Conservation (phyloP, 2,329 filamentous ascomycete genomes). For the Coniochaeta hoffmannii region DNA sequence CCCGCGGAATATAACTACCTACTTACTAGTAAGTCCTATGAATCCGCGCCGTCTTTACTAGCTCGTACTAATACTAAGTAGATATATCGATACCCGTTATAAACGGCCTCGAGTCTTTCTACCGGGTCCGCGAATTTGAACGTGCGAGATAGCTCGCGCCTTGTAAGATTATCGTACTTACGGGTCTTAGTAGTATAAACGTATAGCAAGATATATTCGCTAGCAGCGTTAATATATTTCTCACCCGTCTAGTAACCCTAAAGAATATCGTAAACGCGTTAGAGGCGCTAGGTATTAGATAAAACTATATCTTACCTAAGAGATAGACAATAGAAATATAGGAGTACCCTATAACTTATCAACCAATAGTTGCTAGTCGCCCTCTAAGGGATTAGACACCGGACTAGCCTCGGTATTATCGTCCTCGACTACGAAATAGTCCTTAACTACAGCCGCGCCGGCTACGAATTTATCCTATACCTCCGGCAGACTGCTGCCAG, state of each 20-base stretch:
- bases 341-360: too few relatives aligned
- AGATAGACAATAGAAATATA: too few relatives aligned
- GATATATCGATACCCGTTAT: slow-evolving; percentile 54
- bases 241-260: slow-evolving; percentile 46
- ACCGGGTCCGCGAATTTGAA: slow-evolving; percentile 42
- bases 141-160: slow-evolving; percentile 29
- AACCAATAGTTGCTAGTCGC: too few relatives aligned
- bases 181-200: slow-evolving; percentile 40
- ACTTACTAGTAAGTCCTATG: slow-evolving; percentile 18
- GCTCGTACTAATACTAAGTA: too few relatives aligned
- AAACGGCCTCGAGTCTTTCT: slow-evolving; percentile 42
- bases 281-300: too few relatives aligned
- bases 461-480: not conserved
- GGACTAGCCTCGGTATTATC: not conserved
- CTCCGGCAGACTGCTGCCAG: not conserved
- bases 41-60: too few relatives aligned
- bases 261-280: slow-evolving; percentile 16
- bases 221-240: slow-evolving; percentile 44
- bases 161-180: slow-evolving; percentile 42
- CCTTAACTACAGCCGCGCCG: not conserved
- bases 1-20: slow-evolving; percentile 20
- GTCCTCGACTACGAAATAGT: not conserved
- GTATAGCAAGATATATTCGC: slow-evolving; percentile 45
- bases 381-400: too few relatives aligned
- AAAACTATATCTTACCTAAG: too few relatives aligned